Evolutionary conservation across 1,284 basidiomycete genomes (phyloP).

Genomic region (Sporisorium reilianum): DNA sequence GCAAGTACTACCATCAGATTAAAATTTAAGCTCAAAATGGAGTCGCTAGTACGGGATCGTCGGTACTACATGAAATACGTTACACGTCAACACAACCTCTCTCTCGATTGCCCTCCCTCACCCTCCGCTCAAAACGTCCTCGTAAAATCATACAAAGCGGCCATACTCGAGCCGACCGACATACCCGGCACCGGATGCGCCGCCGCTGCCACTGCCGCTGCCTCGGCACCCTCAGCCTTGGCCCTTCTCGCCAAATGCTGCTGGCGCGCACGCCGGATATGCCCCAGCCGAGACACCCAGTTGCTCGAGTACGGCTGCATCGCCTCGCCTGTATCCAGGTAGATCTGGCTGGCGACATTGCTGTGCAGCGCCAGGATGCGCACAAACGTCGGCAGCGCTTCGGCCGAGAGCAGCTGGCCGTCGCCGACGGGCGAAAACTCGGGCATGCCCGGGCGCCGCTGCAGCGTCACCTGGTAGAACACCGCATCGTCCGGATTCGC

Average conservation of each 20-base stretch:
- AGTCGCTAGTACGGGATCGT: too few species aligned
- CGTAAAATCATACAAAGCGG: slow-evolving; percentile 54
- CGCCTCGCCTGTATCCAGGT: slow-evolving; percentile 63
- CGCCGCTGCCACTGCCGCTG: neutral
- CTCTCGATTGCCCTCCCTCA: neutral
- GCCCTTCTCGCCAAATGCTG: slow-evolving; percentile 33
- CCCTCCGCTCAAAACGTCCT: slow-evolving; percentile 22
- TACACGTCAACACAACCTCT: too few species aligned
- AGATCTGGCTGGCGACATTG: slow-evolving; percentile 67
- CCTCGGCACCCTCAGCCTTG: slow-evolving; percentile 12
- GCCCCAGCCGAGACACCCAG: slow-evolving; percentile 58
- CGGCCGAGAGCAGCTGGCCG: slow-evolving; percentile 63
- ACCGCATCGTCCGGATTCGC: slow-evolving; percentile 61
- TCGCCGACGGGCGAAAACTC: slow-evolving; percentile 66
- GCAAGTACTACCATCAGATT: too few species aligned
- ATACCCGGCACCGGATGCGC: slow-evolving; percentile 8
- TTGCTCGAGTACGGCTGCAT: slow-evolving; percentile 66
- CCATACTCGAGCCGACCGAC: slow-evolving; percentile 30
- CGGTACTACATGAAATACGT: too few species aligned
- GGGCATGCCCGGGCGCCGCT: slow-evolving; percentile 61
- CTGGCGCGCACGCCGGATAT: slow-evolving; percentile 42
- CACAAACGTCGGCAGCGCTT: slow-evolving; percentile 62
- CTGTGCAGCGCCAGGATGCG: slow-evolving; percentile 63
- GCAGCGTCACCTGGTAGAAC: slow-evolving; percentile 67
- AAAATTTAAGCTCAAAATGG: too few species aligned